Base-by-base conservation (phyloP, 257 asterid species). In the Ehretia macrophylla region DNA sequence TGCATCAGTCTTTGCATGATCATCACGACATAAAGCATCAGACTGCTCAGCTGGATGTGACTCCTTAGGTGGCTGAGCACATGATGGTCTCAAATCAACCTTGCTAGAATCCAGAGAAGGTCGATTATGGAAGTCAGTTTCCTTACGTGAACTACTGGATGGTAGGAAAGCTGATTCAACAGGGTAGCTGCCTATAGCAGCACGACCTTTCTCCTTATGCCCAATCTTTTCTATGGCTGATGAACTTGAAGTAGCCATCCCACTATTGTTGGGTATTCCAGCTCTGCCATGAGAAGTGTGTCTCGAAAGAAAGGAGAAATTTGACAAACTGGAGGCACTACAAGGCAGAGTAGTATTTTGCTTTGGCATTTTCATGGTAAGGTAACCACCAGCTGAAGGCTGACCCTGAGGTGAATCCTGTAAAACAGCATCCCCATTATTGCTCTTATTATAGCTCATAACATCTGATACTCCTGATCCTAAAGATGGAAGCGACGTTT, bases 221-320 rank as follows among this genome's bases (percentile, higher is more conserved):
- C 59, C 82, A 57, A 38, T 49, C 59, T 52, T 72, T 58, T 68
- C 79, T 44, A 68, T 37, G 40, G 64, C 71, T 18, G 77, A 60
- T 49, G 77, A 72, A 71, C 68, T 70, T 10, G 82, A 60, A 65
- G 83, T 61, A 51, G 77, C 71, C 58, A 68, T 49, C 56, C 70
- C 82, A 71, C 68, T 73, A 50, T 67, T 47, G 59, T 59, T 77
- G 19, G 73, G 77, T 63, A 57, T 52, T 56, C 73, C 75, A 19
- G 79, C 68, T 71, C 78, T 86, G 51, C 58, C 74, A 66, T 74
- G 64, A 55, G 72, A 71, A 56, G 76, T 79, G 11, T 95, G 80
- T 73, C 86, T 86, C 1, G 95, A 79, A 61, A 93, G 87, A 76
- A 80, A 82, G 23, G 92, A 75, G 68, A 93, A 93, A 75, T 89